phyloP scores from a whole-genome alignment of 345 rosid species.

The Gossypium turneri region DNA sequence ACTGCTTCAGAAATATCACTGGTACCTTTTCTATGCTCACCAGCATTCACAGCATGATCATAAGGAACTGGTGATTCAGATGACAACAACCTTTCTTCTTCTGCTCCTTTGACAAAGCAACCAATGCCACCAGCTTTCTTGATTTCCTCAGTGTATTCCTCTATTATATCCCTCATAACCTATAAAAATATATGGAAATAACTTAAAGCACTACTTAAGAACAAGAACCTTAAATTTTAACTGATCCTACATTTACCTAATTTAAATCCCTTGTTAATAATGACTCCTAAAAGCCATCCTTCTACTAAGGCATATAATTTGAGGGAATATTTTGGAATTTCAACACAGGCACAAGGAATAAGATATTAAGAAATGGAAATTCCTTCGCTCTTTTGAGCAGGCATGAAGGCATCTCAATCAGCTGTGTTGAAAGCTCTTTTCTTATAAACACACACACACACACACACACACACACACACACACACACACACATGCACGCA shows the following conservation, averaged over 20 bases:
- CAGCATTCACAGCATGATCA: constrained; percentile 14
- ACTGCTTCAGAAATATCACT: constrained; percentile 24
- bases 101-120: constrained; percentile 55
- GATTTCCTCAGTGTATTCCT: constrained; percentile 76
- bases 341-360: neutral
- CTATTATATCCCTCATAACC: constrained; percentile 86
- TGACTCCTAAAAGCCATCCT: neutral
- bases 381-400: neutral
- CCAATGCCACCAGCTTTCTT: constrained; percentile 90
- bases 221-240: neutral
- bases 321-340: neutral
- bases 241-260: neutral
- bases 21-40: constrained; percentile 20
- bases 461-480: too few species aligned
- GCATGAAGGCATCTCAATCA: neutral
- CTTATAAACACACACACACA: too few species aligned
- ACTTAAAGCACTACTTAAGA: constrained; percentile 13
- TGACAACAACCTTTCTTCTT: constrained; percentile 30
- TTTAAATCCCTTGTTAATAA: neutral
- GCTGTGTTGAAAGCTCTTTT: neutral
- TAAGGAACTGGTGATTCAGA: constrained; percentile 24
- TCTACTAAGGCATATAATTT: neutral
- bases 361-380: neutral
- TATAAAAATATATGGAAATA: constrained; percentile 19
- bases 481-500: too few species aligned